Percentiles rank a stretch among this genome's conserved stretches.
phyloP scores from a whole-genome alignment of 345 rosid genomes.

The Gossypium arboreum region DNA sequence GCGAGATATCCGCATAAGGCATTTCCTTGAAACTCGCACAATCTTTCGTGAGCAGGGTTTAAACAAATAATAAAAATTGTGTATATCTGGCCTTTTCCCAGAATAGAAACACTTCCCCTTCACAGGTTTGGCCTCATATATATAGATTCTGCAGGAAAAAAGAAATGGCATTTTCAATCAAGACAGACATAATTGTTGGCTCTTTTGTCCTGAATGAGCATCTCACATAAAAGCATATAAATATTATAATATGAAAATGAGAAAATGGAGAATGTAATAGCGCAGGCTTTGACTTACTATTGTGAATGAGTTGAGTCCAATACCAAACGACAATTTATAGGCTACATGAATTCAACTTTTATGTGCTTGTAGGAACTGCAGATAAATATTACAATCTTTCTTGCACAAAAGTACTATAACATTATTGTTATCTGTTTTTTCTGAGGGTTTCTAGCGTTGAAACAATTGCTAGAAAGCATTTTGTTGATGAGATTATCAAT shows the following conservation, averaged over 20 bases:
- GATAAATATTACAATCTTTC: not conserved
- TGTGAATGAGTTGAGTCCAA: not conserved
- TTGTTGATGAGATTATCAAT: no score
- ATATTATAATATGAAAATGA: not conserved
- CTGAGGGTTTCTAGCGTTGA: no score
- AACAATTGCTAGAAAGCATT: no score
- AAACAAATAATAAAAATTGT: no score
- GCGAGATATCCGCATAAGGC: slow-evolving; percentile 15
- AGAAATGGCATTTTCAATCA: not conserved
- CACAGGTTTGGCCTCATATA: not conserved
- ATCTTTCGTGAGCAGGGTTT: not conserved
- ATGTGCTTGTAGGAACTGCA: not conserved
- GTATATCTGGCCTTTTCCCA: not conserved
- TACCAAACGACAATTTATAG: not conserved
- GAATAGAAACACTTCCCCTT: not conserved
- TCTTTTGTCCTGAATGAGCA: not conserved
- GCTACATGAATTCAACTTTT: not conserved
- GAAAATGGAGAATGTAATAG: not conserved
- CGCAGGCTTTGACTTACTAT: not conserved
- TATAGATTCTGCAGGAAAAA: not conserved
- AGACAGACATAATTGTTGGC: not conserved
- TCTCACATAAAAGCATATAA: not conserved
- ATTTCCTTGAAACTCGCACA: not conserved
- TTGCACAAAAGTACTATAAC: no score
- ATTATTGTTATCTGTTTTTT: no score